Base-by-base conservation (phyloP, 345 rosid species). In the Syzygium aqueum region DNA sequence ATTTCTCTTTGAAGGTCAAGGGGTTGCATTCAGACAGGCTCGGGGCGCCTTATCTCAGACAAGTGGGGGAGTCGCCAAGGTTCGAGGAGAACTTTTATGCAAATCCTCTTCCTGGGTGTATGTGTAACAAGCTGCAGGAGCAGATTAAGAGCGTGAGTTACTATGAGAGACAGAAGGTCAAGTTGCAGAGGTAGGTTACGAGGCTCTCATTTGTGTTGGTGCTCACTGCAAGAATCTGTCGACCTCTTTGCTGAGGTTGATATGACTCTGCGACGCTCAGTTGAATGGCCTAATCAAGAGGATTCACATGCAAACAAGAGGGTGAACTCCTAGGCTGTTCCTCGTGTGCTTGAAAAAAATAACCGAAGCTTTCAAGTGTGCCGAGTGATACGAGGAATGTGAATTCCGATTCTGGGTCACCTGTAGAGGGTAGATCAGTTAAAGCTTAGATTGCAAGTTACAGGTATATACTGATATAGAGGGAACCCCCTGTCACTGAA, bases 71-170 rank as follows among this genome's bases (percentile, higher is more conserved):
- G 51, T 80, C 94, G 8, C 98, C 98, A 4, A 92, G 98, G 91
- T 86, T 93, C 51, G 98, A 97, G 92, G 99, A 97, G 92, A 96
- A 94, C 84, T 97, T 97, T 83, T 96, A 93, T 88, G 96, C 98
- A 30, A 97, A 97, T 86, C 98, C 99, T 73, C 89, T 94, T 85
- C 98, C 99, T 3, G 99, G 96, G 17, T 97, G 99, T 89, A 85
- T 97, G 86, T 97, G 98, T 87, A 90, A 90, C 89, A 93, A 85
- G 86, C 85, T 92, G 85, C 91, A 80, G 86, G 91, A 88, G 88
- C 87, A 83, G 54, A 67, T 78, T 33, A 86, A 30, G 15, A 84
- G 50, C 46, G 87, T 84, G 83, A 92, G 90, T 3, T 85, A 87
- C n/a, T 89, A 92, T 50, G 89, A 88, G 77, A 91, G 90, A 80